A percentile compares a stretch with the other conserved stretches of the same genome.
phyloP scores from a whole-genome alignment of 495 filamentous ascomycete species.

The Aspergillus coremiiformis region DNA sequence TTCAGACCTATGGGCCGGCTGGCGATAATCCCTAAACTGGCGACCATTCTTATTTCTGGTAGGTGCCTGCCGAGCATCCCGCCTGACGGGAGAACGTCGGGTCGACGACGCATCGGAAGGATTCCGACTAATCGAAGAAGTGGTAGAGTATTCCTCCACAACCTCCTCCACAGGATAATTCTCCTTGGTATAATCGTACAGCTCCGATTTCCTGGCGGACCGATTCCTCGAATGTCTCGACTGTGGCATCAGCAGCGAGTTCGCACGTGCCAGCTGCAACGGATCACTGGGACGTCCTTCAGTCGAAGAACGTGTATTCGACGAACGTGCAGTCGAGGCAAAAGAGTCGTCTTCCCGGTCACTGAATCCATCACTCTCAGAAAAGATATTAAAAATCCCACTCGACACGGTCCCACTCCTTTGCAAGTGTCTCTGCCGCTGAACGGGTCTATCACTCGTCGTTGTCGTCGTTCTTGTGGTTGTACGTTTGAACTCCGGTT shows the following conservation, averaged over 20 bases:
- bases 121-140: conserved; percentile 13
- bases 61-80: conserved; percentile 8
- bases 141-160: conserved; percentile 10
- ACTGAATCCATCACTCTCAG: conserved; percentile 20
- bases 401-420: conserved; percentile 13
- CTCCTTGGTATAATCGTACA: conserved; percentile 38
- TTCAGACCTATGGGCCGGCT: conserved; percentile 14
- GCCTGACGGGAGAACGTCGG: conserved; percentile 18
- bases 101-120: conserved; percentile 17
- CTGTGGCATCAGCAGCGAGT: conserved; percentile 30
- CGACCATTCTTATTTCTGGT: conserved; percentile 9
- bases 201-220: conserved; percentile 22
- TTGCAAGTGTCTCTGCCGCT: conserved; percentile 7
- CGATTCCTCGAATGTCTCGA: conserved; percentile 19
- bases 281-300: conserved; percentile 22
- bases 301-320: conserved; percentile 3
- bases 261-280: conserved; percentile 28
- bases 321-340: not conserved
- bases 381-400: conserved; percentile 27
- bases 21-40: conserved; percentile 9
- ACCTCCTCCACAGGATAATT: conserved; percentile 31
- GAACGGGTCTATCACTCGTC: conserved; percentile 4
- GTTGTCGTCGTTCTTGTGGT: not conserved
- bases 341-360: conserved; percentile 13
- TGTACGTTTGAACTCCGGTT: not conserved